phyloP scores from a whole-genome alignment of 192 early-diverging fungal species.

The Dimargaris cristalligena region DNA sequence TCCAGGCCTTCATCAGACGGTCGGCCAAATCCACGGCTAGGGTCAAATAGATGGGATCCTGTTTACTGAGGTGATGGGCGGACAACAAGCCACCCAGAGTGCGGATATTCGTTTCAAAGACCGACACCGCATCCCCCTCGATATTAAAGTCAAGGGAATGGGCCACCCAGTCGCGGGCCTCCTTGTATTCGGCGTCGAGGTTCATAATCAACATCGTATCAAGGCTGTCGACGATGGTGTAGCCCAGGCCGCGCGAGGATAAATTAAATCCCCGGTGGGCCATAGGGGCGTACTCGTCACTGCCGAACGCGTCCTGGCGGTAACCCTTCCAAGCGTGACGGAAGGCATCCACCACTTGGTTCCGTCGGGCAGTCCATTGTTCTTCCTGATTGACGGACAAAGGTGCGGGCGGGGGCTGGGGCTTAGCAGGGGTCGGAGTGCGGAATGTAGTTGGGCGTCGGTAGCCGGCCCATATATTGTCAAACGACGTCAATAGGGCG shows the following conservation, averaged over 20 bases:
- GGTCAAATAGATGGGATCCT: constrained; percentile 39
- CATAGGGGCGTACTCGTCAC: constrained; percentile 69
- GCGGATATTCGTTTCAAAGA: constrained; percentile 84
- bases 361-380: constrained; percentile 32
- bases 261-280: constrained; percentile 46
- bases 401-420: too few relatives aligned
- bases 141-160: constrained; percentile 45
- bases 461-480: too few relatives aligned
- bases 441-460: too few relatives aligned
- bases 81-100: constrained; percentile 74
- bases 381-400: constrained; percentile 8
- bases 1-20: constrained; percentile 46
- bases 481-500: too few relatives aligned
- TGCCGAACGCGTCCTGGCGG: constrained; percentile 57
- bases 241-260: constrained; percentile 44
- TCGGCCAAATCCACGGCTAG: constrained; percentile 67
- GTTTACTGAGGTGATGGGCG: constrained; percentile 47
- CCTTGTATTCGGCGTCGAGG: constrained; percentile 53
- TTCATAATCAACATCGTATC: constrained; percentile 76
- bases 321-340: constrained; percentile 71
- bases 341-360: constrained; percentile 46
- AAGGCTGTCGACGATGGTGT: constrained; percentile 73
- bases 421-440: too few relatives aligned
- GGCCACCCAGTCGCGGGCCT: constrained; percentile 51
- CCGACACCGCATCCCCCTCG: constrained; percentile 38